A percentile compares a stretch with the other conserved stretches of the same genome.
Conservation (phyloP, 176 grass and related monocot species). For the Eleusine indica region DNA sequence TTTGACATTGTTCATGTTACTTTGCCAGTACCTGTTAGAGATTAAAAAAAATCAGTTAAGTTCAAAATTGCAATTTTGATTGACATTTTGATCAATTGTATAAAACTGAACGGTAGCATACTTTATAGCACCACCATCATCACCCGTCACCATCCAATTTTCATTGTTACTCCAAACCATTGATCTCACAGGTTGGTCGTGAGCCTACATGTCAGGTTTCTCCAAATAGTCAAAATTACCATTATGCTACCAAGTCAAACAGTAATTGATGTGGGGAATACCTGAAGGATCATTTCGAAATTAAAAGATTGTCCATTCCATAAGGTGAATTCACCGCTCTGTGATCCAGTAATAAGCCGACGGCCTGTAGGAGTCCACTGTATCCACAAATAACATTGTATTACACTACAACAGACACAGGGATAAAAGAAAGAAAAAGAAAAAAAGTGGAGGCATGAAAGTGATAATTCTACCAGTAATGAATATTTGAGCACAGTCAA, state of each 20-base stretch:
- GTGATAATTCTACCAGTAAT: neutral
- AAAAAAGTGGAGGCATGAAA: neutral
- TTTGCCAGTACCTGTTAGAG: slow-evolving; percentile 93
- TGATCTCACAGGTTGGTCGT: slow-evolving; percentile 97
- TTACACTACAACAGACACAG: slow-evolving; percentile 26
- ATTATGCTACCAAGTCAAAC: slow-evolving; percentile 5
- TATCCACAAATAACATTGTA: slow-evolving; percentile 46
- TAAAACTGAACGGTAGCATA: slow-evolving; percentile 43
- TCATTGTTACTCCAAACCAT: slow-evolving; percentile 99
- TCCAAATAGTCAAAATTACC: slow-evolving; percentile 27
- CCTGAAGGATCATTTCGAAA: slow-evolving; percentile 99
- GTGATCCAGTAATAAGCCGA: slow-evolving; percentile 97
- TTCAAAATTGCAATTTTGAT: slow-evolving; percentile 25
- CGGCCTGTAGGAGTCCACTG: slow-evolving; percentile 98
- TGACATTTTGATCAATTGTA: neutral
- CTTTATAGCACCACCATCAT: slow-evolving; percentile 99
- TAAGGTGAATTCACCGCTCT: slow-evolving; percentile 96
- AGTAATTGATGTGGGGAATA: slow-evolving; percentile 43
- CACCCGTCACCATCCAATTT: slow-evolving; percentile 99
- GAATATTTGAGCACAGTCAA: neutral
- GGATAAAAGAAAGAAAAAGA: slow-evolving; percentile 15
- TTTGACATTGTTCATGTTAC: slow-evolving; percentile 99
- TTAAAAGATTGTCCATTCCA: slow-evolving; percentile 99
- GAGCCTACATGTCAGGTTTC: slow-evolving; percentile 61
- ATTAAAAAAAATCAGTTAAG: slow-evolving; percentile 34